A percentile compares a stretch with the other conserved stretches of the same genome.
These are phyloP conservation scores for Henckelia pumila DNA, from an alignment of 257 asterid genomes.

Conservation along the genomic window DNA sequence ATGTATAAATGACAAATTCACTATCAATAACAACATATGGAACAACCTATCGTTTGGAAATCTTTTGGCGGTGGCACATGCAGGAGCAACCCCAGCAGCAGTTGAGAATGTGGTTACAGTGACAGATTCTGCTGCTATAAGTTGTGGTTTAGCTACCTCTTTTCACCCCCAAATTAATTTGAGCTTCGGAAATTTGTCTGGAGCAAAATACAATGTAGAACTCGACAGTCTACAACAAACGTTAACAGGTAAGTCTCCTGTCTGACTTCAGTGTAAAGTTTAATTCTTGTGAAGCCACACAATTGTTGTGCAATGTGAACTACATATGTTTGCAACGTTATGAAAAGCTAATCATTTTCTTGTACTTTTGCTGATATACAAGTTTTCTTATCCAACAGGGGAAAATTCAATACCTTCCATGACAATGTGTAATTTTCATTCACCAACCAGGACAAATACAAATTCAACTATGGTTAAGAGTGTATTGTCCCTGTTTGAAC, in stretches of 20 bases:
- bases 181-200: slow-evolving; percentile 27
- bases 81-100: slow-evolving; percentile 29
- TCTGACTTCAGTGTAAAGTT: slow-evolving; percentile 4
- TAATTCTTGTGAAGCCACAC: not conserved
- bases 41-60: slow-evolving; percentile 34
- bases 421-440: slow-evolving; percentile 47
- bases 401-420: slow-evolving; percentile 35
- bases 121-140: slow-evolving; percentile 22
- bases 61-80: slow-evolving; percentile 45
- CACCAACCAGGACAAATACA: slow-evolving; percentile 32
- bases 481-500: slow-evolving; percentile 39
- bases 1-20: slow-evolving; percentile 20
- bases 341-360: not conserved
- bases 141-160: slow-evolving; percentile 17
- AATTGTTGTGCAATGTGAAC: not conserved
- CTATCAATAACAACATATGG: slow-evolving; percentile 29
- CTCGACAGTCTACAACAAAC: slow-evolving; percentile 9
- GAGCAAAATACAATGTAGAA: slow-evolving; percentile 25
- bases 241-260: slow-evolving; percentile 30
- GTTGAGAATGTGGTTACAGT: slow-evolving; percentile 13
- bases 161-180: slow-evolving; percentile 24
- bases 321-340: not conserved
- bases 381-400: slow-evolving; percentile 38
- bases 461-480: slow-evolving; percentile 37
- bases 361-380: slow-evolving; percentile 26